These are phyloP conservation scores for Sarcocystis neurona DNA, from an alignment of 169 alveolate genomes.

Conservation along the genomic window DNA sequence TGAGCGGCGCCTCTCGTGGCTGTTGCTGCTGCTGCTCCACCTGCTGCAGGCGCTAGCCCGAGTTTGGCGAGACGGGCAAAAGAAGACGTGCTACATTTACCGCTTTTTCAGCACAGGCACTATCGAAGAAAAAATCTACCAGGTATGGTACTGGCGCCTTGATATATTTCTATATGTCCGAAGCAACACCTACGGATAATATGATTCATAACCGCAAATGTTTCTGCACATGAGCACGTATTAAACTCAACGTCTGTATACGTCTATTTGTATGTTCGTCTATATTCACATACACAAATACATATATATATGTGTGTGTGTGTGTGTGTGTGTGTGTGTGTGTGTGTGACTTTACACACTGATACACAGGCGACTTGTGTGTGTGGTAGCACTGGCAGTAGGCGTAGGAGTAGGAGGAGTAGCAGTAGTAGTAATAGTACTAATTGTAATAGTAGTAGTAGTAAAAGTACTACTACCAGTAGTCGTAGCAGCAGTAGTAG, in stretches of 20 bases:
- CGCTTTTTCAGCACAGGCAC: conserved; percentile 97
- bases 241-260: background rate
- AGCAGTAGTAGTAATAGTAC: no score
- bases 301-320: background rate
- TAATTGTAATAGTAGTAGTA: no score
- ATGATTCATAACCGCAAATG: background rate
- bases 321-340: background rate
- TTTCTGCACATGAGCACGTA: background rate
- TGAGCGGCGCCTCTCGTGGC: background rate
- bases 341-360: no score
- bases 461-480: no score
- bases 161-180: background rate
- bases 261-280: background rate
- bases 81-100: conserved; percentile 93
- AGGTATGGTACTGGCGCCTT: conserved; percentile 49
- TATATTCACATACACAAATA: background rate
- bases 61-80: conserved; percentile 98
- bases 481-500: no score
- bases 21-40: no score
- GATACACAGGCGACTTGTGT: no score
- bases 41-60: conserved; percentile 90
- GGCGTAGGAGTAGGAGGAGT: no score
- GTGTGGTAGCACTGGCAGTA: no score
- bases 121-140: conserved; percentile 96
- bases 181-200: background rate